These are phyloP conservation scores for Colletotrichum musicola DNA, from an alignment of 2,329 filamentous ascomycete genomes.

Conservation along the genomic window DNA sequence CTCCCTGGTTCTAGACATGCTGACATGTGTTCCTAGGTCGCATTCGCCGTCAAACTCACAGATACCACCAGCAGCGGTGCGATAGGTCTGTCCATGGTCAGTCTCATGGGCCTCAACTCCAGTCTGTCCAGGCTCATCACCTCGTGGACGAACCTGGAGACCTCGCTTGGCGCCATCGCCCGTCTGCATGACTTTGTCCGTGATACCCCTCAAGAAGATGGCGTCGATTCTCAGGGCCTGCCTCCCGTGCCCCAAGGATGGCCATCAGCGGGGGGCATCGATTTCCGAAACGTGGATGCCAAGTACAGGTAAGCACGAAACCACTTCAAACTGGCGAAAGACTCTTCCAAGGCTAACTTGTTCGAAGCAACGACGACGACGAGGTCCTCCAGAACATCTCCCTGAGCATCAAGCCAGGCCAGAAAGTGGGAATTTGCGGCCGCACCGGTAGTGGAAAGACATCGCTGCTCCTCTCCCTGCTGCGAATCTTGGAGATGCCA, in stretches of 20 bases:
- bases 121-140: constrained; percentile 49
- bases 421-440: constrained; percentile 52
- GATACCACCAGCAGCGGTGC: constrained; percentile 11
- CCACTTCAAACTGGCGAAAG: background rate
- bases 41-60: constrained; percentile 52
- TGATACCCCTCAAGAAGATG: constrained; percentile 45
- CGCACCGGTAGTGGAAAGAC: constrained; percentile 48
- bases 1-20: background rate
- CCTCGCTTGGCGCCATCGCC: constrained; percentile 45
- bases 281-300: constrained; percentile 48
- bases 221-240: constrained; percentile 37
- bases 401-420: constrained; percentile 45
- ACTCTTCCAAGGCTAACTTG: background rate
- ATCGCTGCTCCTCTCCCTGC: constrained; percentile 47
- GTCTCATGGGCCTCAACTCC: constrained; percentile 49
- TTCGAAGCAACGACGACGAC: constrained; percentile 1
- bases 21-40: constrained; percentile 27
- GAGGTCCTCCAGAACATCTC: constrained; percentile 43
- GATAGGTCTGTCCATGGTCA: constrained; percentile 45
- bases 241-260: constrained; percentile 45
- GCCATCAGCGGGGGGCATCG: constrained; percentile 48
- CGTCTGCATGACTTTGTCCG: constrained; percentile 46
- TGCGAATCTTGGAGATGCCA: constrained; percentile 61
- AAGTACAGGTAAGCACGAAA: constrained; percentile 44
- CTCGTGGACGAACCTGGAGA: constrained; percentile 48